A percentile compares a stretch with the other conserved stretches of the same genome.
These are phyloP conservation scores for Sclerotinia subarctica DNA, from an alignment of 2,329 filamentous ascomycete species.

Conservation along the genomic window DNA sequence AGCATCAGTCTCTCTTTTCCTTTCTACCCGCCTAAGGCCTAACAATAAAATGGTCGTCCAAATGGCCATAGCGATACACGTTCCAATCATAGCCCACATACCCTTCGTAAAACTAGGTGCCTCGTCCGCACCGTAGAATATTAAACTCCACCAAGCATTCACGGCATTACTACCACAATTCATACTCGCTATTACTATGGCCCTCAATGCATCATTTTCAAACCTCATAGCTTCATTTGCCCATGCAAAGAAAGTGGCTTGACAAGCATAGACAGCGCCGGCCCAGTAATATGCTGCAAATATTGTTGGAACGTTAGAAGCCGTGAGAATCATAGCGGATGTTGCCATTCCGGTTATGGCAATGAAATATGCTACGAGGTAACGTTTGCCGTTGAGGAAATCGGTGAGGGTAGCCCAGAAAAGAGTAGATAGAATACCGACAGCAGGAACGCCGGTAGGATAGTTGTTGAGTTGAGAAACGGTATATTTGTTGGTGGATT, in stretches of 20 bases:
- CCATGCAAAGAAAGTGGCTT: constrained; percentile 74
- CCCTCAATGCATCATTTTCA: constrained; percentile 59
- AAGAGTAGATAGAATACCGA: constrained; percentile 53
- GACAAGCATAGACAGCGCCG: constrained; percentile 67
- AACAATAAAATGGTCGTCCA: constrained; percentile 57
- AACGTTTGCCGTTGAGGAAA: constrained; percentile 59
- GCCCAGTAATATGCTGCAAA: constrained; percentile 71
- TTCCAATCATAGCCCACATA: constrained; percentile 73
- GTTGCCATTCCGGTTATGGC: constrained; percentile 61
- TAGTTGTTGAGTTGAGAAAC: constrained; percentile 52
- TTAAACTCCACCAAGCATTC: constrained; percentile 70
- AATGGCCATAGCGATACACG: constrained; percentile 54
- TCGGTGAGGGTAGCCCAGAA: constrained; percentile 70
- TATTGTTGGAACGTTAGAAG: constrained; percentile 44
- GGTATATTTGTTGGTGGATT: constrained; percentile 45
- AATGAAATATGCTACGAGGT: constrained; percentile 65
- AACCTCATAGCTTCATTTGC: constrained; percentile 65
- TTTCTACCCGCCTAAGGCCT: constrained; percentile 43
- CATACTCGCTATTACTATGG: constrained; percentile 69
- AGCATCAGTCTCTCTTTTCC: constrained; percentile 18
- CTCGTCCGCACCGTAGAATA: constrained; percentile 66
- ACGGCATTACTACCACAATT: constrained; percentile 65
- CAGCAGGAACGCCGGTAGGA: constrained; percentile 51
- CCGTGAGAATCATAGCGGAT: constrained; percentile 55
- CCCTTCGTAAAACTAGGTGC: constrained; percentile 56